Base-by-base conservation (phyloP, 768 basidiomycete genomes). In the Suillus bovinus region DNA sequence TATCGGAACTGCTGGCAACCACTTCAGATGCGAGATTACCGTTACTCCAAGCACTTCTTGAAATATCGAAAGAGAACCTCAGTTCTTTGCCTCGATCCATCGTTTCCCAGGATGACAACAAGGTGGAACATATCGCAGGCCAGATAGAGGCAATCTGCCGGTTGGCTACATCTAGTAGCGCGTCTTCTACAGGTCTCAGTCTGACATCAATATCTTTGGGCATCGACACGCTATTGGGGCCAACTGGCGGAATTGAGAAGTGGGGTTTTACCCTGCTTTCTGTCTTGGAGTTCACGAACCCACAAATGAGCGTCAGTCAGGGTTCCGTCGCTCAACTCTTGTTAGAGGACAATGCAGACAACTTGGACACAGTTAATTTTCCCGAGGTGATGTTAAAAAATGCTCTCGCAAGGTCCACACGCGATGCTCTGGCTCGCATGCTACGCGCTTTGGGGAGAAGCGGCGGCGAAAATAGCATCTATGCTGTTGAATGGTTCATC, bases 191-290 rank as follows among this genome's bases (percentile, higher is more conserved):
- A 60, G 33, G 44, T n/a, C 47, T 59, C 38, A 70, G 77, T 16
- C 67, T 82, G 33, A 69, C 77, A 2, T 68, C 81, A n/a, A 79
- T 91, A 38, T 79, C 83, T 16, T 72, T 78, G 17, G 80, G 79
- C 41, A 77, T 93, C 3, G 84, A 81, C 9, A 83, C 82, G 60
- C 79, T 94, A 6, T 81, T 96, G 1, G 94, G 94, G 4, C 89
- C 94, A 1, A 82, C 78, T 0, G 93, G 94, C 7, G 89, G 91
- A 0, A 86, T 97, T 20, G 94, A 97, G 68, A 88, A 88, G 72
- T 99, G 95, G 96, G 92, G 94, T 5, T 94, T 91, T 89, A 84
- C 85, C 54, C 70, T 99, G 5, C 80, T 99, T 33, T 84, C 85
- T 0, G 91, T 90, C n/a, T 76, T 98, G 42, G 88, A 94, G 66